These are phyloP conservation scores for Tetratostichococcus sp. DNA, from an alignment of 139 green algal species.

Conservation along the genomic window DNA sequence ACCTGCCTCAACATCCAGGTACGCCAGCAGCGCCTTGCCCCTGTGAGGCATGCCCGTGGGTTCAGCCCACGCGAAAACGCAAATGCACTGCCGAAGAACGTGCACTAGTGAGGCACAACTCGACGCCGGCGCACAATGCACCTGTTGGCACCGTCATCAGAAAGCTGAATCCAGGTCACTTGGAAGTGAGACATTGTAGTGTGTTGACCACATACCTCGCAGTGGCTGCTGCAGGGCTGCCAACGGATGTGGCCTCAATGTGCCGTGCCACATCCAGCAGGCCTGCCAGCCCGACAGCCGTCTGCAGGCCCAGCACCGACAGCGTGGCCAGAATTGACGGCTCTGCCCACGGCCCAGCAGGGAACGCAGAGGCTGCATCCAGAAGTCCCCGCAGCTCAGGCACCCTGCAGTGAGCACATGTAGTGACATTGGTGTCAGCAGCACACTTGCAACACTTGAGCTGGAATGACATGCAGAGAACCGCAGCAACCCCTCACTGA, in stretches of 20 bases:
- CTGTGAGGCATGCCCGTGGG: background rate
- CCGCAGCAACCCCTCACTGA: too few relatives aligned
- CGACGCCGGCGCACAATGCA: too few relatives aligned
- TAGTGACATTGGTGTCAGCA: too few relatives aligned
- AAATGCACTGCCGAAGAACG: too few relatives aligned
- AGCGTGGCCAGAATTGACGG: conserved; percentile 40
- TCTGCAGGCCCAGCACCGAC: conserved; percentile 54
- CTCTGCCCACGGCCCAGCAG: conserved; percentile 28
- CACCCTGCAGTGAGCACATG: conserved; percentile 8
- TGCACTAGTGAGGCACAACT: too few relatives aligned
- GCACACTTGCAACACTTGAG: too few relatives aligned
- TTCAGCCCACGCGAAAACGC: too few relatives aligned
- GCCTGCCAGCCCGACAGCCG: conserved; percentile 22
- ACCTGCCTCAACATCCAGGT: conserved; percentile 38
- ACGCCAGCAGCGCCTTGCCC: background rate
- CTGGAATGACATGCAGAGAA: background rate
- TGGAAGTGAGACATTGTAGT: too few relatives aligned
- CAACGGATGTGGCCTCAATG: conserved; percentile 28
- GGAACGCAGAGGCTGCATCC: conserved; percentile 50
- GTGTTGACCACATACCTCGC: too few relatives aligned
- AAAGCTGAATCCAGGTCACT: too few relatives aligned
- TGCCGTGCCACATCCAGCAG: conserved; percentile 52
- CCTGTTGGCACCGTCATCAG: too few relatives aligned
- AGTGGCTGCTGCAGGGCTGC: background rate
- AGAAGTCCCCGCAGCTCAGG: conserved; percentile 62